Percentiles rank a stretch among this genome's conserved stretches.
Conservation (phyloP, 2,329 filamentous ascomycete species). For the Pseudocercospora cruenta region DNA sequence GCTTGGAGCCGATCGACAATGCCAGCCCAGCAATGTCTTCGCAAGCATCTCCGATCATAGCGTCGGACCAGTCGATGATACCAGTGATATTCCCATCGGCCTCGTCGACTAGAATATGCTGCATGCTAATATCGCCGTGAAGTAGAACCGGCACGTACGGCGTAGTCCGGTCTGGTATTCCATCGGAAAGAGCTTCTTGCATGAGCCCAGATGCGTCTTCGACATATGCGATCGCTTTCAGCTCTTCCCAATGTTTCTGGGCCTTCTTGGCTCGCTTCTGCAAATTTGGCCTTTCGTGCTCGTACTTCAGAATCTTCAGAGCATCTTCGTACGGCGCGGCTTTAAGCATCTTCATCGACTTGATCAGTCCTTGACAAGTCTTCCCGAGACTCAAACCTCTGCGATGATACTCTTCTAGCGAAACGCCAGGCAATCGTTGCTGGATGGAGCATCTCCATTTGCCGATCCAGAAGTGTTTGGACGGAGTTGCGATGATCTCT, state of each 20-base stretch:
- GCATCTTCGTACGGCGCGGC: not conserved
- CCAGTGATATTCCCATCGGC: not conserved
- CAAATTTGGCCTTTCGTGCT: slow-evolving; percentile 2
- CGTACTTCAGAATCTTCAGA: not conserved
- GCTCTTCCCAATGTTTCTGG: slow-evolving; percentile 1
- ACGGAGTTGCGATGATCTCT: not conserved
- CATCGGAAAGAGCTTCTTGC: not conserved
- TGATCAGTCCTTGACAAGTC: not conserved
- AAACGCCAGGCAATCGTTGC: not conserved
- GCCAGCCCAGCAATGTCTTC: slow-evolving; percentile 10
- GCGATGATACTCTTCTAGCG: not conserved
- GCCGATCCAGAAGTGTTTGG: not conserved
- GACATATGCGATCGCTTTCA: slow-evolving; percentile 1
- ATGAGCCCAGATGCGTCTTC: not conserved
- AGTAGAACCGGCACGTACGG: not conserved
- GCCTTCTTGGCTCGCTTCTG: slow-evolving; percentile 5
- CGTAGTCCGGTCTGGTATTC: no score
- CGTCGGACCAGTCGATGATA: slow-evolving; percentile 12
- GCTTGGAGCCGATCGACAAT: not conserved
- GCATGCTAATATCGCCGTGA: slow-evolving; percentile 9
- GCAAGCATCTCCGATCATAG: slow-evolving; percentile 11
- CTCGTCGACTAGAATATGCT: slow-evolving; percentile 6
- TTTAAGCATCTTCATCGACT: not conserved
- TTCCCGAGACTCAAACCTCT: not conserved
- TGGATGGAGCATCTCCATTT: not conserved